Base-by-base conservation (phyloP, 441 rosid genomes). In the Manihot esculenta region DNA sequence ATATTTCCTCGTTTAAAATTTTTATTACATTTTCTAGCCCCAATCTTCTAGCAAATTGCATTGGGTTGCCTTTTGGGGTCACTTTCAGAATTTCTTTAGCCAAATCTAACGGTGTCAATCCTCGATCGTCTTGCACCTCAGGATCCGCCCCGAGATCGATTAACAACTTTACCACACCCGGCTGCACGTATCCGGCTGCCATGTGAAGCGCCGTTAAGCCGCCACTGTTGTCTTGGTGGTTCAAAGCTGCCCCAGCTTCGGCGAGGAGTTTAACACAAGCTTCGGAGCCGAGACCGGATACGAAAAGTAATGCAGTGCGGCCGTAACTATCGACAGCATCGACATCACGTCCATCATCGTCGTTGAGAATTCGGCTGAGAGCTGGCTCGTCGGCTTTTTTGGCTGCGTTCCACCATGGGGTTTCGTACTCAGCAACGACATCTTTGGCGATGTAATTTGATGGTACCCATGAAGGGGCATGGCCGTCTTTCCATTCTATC, bases 371-470 rank as follows among this genome's bases (percentile, higher is more conserved):
- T 60, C 68, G 49, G 44, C 70, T 69, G 21, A 89, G 77, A 17
- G 93, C 89, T 62, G 80, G 44, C 0, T 84, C 86, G 79, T 94
- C 97, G 65, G 91, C 93, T 70, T 94, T 94, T 62, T 89, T 91
- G 24, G 98, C 96, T 8, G 95, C 97, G 11, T 82, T 87, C 97
- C 97, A 94, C 97, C 99, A 91, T 0, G 97, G 97, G 1, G 91
- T 76, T 73, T 94, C 97, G 75, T 87, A 92, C 72, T 92, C 99
- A 0, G 96, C 89, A 23, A 94, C 86, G 9, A 94, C 94, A 64
- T 94, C 98, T 8, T 82, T 83, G 51, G 98, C 97, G 13, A 91
- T 84, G 86, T 23, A 86, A 71, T 87, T 84, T 0, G 90, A 79
- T 0, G 87, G 87, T 30, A 91, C 86, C 97, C 97, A 94, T 8